Conservation (phyloP, 768 basidiomycete genomes). For the Gloeostereum incarnatum region DNA sequence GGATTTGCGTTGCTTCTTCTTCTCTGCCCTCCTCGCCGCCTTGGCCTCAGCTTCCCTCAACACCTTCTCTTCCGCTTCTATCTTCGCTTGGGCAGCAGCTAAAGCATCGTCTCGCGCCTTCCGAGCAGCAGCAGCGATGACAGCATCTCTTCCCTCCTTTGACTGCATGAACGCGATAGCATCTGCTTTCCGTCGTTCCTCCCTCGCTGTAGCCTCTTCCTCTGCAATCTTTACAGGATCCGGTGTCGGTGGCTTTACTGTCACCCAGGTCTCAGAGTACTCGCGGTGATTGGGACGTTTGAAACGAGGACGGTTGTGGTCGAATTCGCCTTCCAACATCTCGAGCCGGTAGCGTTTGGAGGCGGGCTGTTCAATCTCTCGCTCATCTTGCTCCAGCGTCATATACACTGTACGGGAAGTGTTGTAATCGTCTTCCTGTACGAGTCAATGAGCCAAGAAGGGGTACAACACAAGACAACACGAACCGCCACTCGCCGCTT, state of each 20-base stretch:
- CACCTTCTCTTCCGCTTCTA: conserved; percentile 3
- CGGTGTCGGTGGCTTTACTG: neutral
- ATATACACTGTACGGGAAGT: neutral
- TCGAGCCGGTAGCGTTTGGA: neutral
- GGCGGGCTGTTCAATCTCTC: neutral
- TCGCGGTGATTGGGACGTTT: neutral
- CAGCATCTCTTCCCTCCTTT: conserved; percentile 5
- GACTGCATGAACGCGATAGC: conserved; percentile 7
- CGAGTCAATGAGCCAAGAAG: neutral
- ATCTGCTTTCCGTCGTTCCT: conserved; percentile 13
- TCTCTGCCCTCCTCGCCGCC: conserved; percentile 2
- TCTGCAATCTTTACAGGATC: conserved; percentile 1
- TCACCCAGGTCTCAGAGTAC: no score
- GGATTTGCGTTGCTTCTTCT: conserved; percentile 23
- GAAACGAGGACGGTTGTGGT: neutral
- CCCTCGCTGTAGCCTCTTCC: conserved; percentile 10
- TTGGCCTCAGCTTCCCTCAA: conserved; percentile 16
- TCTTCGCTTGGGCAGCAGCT: conserved; percentile 4
- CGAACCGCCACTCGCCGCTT: conserved; percentile 39
- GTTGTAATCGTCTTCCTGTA: conserved; percentile 11
- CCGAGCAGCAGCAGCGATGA: conserved; percentile 14
- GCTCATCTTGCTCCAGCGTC: no score
- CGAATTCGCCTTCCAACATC: no score
- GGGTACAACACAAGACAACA: neutral
- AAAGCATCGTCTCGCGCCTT: conserved; percentile 17